Evolutionary conservation across 768 basidiomycete species (phyloP), one percentile per base, ranked within the genome.

Genomic region (Sporobolomyces roseus): DNA sequence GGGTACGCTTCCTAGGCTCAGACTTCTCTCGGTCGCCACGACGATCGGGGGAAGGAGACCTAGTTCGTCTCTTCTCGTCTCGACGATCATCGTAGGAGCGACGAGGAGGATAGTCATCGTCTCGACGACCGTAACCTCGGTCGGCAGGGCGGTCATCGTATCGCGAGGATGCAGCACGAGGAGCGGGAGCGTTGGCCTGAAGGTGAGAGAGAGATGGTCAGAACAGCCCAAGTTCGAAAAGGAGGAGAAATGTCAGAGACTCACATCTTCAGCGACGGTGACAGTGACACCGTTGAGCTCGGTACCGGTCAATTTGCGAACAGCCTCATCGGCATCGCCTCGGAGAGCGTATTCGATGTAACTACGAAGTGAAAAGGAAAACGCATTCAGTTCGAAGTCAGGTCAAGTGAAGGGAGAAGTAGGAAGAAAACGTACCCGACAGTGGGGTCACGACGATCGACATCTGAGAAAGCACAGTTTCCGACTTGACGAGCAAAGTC

Each of bases 401-500:
- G 10, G 14, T 12, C 30, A 50, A 4, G 21, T 25, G 50, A 35
- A 43, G 60, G 41, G n/a, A n/a, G n/a, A n/a, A n/a, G n/a, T n/a
- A n/a, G n/a, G n/a, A n/a, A 63, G 12, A 13, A 14, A 7, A 54
- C 88, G 70, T 70, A 96, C 93, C 94, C 94, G 82, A 91, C 87
- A 36, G 88, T 89, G 30, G 89, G 86, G 70, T 79, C 78, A 76
- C 93, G 88, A 45, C 91, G 87, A 77, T 98, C 93, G 68, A 98
- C 88, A 77, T 98, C 94, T 48, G 94, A 92, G 75, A 89, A 97
- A 25, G 89, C 90, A 65, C 97, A 91, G 77, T 86, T 89, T 49
- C 91, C 93, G 56, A 90, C 90, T 76, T 91, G 88, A 69, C 94
- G 90, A 74, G 93, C 94, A 70, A 93, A 97, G 78, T 98, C 94